Evolutionary conservation across 176 grass and related monocot genomes (phyloP).

Genomic region (Luzula sylvatica): DNA sequence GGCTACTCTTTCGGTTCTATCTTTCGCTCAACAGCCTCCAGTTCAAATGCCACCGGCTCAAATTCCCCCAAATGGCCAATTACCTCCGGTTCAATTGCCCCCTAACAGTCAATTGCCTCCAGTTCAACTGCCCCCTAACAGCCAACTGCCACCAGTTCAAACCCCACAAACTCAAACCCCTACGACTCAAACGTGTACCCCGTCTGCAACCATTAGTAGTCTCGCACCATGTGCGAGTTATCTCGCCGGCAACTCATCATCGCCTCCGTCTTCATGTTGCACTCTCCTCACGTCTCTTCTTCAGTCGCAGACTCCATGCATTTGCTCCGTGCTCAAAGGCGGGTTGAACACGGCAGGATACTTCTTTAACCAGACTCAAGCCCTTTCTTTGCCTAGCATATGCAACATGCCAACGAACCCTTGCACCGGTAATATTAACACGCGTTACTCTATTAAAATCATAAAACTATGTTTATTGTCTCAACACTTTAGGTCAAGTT

Average conservation of each 20-base stretch:
- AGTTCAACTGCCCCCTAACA: neutral
- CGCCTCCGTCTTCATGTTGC: slow-evolving; percentile 64
- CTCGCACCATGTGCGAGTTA: slow-evolving; percentile 48
- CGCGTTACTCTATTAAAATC: neutral
- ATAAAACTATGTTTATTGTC: too few species aligned
- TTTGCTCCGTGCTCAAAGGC: slow-evolving; percentile 37
- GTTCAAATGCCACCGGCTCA: neutral
- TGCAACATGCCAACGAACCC: slow-evolving; percentile 44
- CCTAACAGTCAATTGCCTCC: neutral
- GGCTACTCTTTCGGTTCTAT: neutral
- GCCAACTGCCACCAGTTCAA: neutral
- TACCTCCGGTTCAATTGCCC: slow-evolving; percentile 16
- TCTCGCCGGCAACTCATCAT: slow-evolving; percentile 47
- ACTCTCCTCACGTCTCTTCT: slow-evolving; percentile 29
- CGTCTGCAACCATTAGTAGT: slow-evolving; percentile 16
- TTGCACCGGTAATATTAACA: slow-evolving; percentile 40
- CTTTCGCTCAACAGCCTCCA: slow-evolving; percentile 22
- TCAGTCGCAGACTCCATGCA: slow-evolving; percentile 48
- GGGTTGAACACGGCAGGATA: slow-evolving; percentile 23
- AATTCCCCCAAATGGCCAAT: slow-evolving; percentile 25
- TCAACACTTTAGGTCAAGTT: too few species aligned
- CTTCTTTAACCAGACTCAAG: slow-evolving; percentile 30
- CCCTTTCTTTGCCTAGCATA: slow-evolving; percentile 26
- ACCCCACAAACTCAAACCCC: neutral
- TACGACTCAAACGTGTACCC: slow-evolving; percentile 4